phyloP scores from a whole-genome alignment of 1,139 yeast genomes.

The Dujonia santamariae region DNA sequence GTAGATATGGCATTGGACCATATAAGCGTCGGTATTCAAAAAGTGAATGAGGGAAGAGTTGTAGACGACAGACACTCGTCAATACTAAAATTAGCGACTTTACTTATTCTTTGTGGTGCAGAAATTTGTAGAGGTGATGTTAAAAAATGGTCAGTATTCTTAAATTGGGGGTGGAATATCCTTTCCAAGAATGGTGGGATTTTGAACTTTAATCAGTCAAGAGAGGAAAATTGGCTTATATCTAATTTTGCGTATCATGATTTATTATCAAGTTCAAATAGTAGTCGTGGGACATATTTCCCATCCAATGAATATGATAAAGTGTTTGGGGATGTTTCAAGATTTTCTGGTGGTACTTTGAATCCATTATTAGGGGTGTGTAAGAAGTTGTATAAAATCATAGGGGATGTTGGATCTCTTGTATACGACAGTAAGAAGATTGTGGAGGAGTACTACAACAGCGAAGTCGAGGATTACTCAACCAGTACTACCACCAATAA shows the following conservation, averaged over 20 bases:
- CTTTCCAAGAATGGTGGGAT: constrained; percentile 59
- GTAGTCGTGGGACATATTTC: constrained; percentile 57
- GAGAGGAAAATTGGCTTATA: constrained; percentile 68
- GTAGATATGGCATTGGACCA: constrained; percentile 46
- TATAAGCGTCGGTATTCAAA: too few relatives aligned
- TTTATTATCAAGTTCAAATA: constrained; percentile 59
- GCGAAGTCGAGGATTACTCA: constrained; percentile 6
- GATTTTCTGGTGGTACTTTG: constrained; percentile 37
- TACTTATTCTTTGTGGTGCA: constrained; percentile 65
- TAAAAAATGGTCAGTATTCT: constrained; percentile 60
- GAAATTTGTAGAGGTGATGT: constrained; percentile 79
- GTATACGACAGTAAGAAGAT: constrained; percentile 48
- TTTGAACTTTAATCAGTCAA: constrained; percentile 49
- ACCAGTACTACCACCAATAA: neutral
- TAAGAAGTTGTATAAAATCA: constrained; percentile 57
- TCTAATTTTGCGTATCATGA: constrained; percentile 86
- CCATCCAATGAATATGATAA: constrained; percentile 54
- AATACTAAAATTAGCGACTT: constrained; percentile 56
- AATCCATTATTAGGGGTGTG: constrained; percentile 76
- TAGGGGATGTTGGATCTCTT: constrained; percentile 68
- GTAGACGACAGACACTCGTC: constrained; percentile 18
- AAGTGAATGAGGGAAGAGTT: too few relatives aligned
- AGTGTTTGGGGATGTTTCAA: constrained; percentile 40
- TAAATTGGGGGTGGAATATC: constrained; percentile 60
- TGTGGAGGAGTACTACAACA: constrained; percentile 16